Evolutionary conservation across 306 rosid genomes (phyloP), one percentile per base, ranked within the genome.

Genomic region (Rubus idaeus): DNA sequence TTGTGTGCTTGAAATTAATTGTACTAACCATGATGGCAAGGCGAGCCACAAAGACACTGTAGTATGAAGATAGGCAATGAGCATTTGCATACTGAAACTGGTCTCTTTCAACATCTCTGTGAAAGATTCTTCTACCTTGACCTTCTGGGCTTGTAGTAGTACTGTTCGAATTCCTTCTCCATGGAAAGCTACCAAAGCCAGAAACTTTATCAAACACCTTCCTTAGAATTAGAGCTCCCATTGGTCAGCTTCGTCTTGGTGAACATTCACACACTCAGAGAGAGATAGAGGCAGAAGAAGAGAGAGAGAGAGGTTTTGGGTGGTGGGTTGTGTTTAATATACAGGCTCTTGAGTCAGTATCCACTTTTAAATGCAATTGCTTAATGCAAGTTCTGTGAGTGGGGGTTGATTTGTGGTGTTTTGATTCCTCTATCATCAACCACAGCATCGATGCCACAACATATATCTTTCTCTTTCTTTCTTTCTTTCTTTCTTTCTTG

Each of bases 21-120:
- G 5, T 20, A 88, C 93, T 76, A 65, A 92, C 99, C 99, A 96
- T 96, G 84, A 96, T 96, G 35, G 99, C 99, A 16, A 96, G 85
- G 68, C 99, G 91, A 83, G 91, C 99, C 13, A 92, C 97, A 75
- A 96, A 96, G 69, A 96, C 99, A 67, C 99, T 96, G 83, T 96
- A 96, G 77, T 93, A 96, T 1, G 99, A 96, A 5, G 99, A 89
- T 69, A 96, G 94, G 41, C 99, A 96, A 13, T 84, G 87, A 69
- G 87, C 79, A 77, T 67, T 86, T 4, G 88, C 88, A 84, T 89
- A 86, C 75, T 86, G 98, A 42, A 96, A 89, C 72, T 91, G 96
- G 81, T 96, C 96, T 74, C 90, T 86, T 58, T 96, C 99, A 17
- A 96, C 98, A 78, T 96, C 99, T 67, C 91, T 89, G 30, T 87